Conservation (phyloP, 176 grass and related monocot species). For the Poa pratensis region DNA sequence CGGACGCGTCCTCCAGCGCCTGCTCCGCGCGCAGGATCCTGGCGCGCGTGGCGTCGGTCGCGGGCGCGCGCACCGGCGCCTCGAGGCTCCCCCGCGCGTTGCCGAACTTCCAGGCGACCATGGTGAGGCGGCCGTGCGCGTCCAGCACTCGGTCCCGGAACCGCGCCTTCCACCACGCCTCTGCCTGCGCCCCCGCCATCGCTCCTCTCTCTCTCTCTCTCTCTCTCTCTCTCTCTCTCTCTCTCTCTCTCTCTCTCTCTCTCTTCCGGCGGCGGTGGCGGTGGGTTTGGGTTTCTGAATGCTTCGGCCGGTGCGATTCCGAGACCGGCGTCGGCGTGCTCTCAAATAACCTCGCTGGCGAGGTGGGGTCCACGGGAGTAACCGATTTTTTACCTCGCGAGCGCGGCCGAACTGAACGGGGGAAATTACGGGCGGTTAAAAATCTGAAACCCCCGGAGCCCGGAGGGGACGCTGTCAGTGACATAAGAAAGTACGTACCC, state of each 20-base stretch:
- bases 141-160: neutral
- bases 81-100: neutral
- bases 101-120: neutral
- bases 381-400: conserved; percentile 25
- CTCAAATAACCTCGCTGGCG: neutral
- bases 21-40: neutral
- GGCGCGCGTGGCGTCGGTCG: neutral
- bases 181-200: conserved; percentile 10
- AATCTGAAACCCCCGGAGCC: neutral
- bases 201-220: no score
- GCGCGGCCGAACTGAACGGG: neutral
- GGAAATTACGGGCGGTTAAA: neutral
- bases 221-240: no score
- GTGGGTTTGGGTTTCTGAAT: neutral
- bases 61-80: neutral
- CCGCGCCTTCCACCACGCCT: neutral
- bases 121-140: neutral
- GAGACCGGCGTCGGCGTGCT: neutral
- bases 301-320: neutral
- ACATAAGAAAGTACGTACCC: no score
- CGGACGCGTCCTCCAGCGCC: neutral
- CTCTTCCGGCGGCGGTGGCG: neutral
- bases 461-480: no score
- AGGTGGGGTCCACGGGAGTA: neutral
- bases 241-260: neutral